phyloP scores from a whole-genome alignment of 2,329 filamentous ascomycete genomes.

The Penicillium frequentans region DNA sequence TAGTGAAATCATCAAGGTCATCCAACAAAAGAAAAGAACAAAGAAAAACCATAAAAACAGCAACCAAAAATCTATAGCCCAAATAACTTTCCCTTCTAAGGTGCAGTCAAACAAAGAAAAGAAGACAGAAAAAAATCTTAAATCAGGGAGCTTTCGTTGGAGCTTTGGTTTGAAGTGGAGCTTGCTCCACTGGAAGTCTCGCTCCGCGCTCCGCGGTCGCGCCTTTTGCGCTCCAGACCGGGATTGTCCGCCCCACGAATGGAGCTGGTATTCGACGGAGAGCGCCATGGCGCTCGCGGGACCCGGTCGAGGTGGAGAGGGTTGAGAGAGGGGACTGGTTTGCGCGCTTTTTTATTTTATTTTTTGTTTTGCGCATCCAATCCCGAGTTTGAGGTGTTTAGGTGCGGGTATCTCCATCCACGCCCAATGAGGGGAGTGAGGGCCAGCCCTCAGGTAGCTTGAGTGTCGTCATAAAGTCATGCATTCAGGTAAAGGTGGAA shows the following conservation, averaged over 20 bases:
- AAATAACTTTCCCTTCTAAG: background rate
- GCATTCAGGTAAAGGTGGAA: background rate
- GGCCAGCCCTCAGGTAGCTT: conserved; percentile 2
- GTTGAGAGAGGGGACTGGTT: background rate
- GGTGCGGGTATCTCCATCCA: background rate
- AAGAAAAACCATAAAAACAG: background rate
- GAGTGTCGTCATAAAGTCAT: conserved; percentile 8
- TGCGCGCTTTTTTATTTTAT: background rate
- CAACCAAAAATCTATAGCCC: background rate
- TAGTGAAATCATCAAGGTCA: conserved; percentile 5
- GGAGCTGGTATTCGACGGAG: background rate
- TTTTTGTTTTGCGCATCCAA: background rate
- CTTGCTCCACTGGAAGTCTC: conserved; percentile 7
- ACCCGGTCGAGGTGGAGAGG: background rate
- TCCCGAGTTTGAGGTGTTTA: background rate
- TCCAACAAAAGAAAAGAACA: background rate
- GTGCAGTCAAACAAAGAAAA: background rate
- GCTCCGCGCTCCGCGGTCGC: conserved; percentile 14
- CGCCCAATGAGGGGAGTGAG: background rate
- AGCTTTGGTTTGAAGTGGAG: conserved; percentile 7
- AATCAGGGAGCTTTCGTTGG: background rate
- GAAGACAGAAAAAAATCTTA: background rate
- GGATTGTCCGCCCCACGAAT: conserved; percentile 12
- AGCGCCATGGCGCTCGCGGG: background rate
- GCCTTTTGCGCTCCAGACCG: conserved; percentile 6